Conservation (phyloP, 352 stramenopile genomes). For the Blastocystis sp. region DNA sequence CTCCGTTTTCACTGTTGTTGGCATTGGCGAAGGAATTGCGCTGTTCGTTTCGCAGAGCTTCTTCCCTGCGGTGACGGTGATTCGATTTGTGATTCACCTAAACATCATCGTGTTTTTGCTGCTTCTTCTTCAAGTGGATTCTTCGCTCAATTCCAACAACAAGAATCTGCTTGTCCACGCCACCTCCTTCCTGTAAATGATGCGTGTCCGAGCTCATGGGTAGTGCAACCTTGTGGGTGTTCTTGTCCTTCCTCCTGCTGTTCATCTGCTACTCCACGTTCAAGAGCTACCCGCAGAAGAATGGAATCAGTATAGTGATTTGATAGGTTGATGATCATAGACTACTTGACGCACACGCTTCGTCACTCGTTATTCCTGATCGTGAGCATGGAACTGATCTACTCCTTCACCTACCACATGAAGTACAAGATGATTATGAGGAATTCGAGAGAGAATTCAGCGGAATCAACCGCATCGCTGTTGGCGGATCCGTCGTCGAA, state of each 20-base stretch:
- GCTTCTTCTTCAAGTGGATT: constrained; percentile 14
- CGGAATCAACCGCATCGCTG: background rate
- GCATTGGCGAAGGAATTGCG: background rate
- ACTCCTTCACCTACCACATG: constrained; percentile 41
- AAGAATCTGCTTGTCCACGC: constrained; percentile 1
- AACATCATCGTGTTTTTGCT: constrained; percentile 7
- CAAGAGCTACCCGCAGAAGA: constrained; percentile 42
- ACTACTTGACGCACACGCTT: constrained; percentile 46
- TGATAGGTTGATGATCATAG: background rate
- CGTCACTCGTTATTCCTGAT: constrained; percentile 5
- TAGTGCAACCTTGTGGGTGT: constrained; percentile 17
- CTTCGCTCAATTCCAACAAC: background rate
- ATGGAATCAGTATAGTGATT: constrained; percentile 48
- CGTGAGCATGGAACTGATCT: constrained; percentile 36
- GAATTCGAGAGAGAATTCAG: background rate
- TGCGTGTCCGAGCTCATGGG: background rate
- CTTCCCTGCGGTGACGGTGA: background rate
- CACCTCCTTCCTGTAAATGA: constrained; percentile 26
- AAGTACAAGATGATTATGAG: background rate
- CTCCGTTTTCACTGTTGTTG: background rate
- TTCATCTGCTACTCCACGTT: constrained; percentile 8
- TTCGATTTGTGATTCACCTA: constrained; percentile 16
- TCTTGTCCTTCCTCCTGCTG: constrained; percentile 13
- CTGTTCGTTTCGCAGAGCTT: constrained; percentile 5
- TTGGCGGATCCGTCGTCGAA: background rate